A percentile compares a stretch with the other conserved stretches of the same genome.
Evolutionary conservation across 805 yeast species (phyloP).

Genomic region (Yarrowia keelungensis): DNA sequence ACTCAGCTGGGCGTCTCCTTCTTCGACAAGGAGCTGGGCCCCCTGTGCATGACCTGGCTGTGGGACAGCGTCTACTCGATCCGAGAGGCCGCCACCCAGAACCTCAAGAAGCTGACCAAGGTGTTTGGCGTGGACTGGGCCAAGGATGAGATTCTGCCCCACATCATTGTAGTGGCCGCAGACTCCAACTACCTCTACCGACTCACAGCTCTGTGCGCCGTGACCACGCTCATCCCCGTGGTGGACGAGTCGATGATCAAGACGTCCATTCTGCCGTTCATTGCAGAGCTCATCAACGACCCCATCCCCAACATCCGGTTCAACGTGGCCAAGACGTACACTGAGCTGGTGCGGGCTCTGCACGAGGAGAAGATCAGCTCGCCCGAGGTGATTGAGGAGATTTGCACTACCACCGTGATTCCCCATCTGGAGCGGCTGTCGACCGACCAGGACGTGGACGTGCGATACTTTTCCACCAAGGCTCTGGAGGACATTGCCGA

Average conservation of each 20-base stretch:
- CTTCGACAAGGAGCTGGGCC: slow-evolving; percentile 89
- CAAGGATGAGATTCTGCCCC: slow-evolving; percentile 76
- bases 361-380: slow-evolving; percentile 45
- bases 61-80: slow-evolving; percentile 98
- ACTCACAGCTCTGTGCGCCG: slow-evolving; percentile 86
- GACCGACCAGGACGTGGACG: slow-evolving; percentile 85
- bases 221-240: slow-evolving; percentile 81
- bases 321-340: slow-evolving; percentile 88
- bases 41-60: slow-evolving; percentile 94
- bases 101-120: slow-evolving; percentile 76
- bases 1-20: slow-evolving; percentile 92
- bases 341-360: slow-evolving; percentile 61
- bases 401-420: slow-evolving; percentile 58
- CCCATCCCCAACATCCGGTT: slow-evolving; percentile 94
- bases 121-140: slow-evolving; percentile 97
- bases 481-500: slow-evolving; percentile 54
- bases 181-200: slow-evolving; percentile 82
- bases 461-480: slow-evolving; percentile 79
- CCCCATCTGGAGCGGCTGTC: slow-evolving; percentile 70
- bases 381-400: slow-evolving; percentile 45
- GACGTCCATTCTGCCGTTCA: slow-evolving; percentile 77
- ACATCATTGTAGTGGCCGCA: slow-evolving; percentile 67
- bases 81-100: slow-evolving; percentile 92
- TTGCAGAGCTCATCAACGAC: slow-evolving; percentile 74
- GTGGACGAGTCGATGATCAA: slow-evolving; percentile 64